phyloP scores from a whole-genome alignment of 768 basidiomycete species.

The Hemileccinum rubropunctum region DNA sequence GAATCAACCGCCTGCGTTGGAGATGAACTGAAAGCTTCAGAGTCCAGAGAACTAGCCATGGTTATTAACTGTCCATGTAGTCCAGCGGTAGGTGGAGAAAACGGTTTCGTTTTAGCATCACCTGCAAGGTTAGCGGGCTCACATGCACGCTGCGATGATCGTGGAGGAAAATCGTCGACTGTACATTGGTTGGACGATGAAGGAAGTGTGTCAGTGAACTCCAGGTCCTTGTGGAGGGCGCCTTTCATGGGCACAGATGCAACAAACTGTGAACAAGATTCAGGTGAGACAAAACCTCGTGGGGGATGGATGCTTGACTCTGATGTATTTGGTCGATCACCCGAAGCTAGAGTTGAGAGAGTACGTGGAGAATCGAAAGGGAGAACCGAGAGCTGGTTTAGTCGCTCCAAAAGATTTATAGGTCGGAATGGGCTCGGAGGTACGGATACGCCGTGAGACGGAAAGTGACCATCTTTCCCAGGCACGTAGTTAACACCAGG shows the following conservation, averaged over 20 bases:
- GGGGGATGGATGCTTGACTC: slow-evolving; percentile 13
- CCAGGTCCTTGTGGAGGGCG: background rate
- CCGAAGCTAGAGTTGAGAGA: background rate
- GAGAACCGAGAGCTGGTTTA: slow-evolving; percentile 18
- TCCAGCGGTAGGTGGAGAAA: background rate
- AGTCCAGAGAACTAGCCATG: background rate
- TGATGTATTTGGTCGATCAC: slow-evolving; percentile 1
- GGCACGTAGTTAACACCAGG: slow-evolving; percentile 14
- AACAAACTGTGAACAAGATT: slow-evolving; percentile 37
- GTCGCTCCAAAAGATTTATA: slow-evolving; percentile 29
- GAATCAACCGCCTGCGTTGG: slow-evolving; percentile 4
- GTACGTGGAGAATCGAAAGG: slow-evolving; percentile 1
- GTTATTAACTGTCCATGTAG: slow-evolving; percentile 3
- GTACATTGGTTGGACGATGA: slow-evolving; percentile 9
- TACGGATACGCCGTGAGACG: slow-evolving; percentile 8
- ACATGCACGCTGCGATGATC: slow-evolving; percentile 18
- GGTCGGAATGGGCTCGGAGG: slow-evolving; percentile 33
- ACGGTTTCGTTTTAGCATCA: slow-evolving; percentile 3
- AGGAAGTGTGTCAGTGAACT: slow-evolving; percentile 1
- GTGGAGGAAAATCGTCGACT: slow-evolving; percentile 24
- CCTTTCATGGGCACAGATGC: slow-evolving; percentile 6
- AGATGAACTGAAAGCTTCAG: background rate
- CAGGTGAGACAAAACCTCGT: slow-evolving; percentile 40
- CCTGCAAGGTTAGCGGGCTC: slow-evolving; percentile 2
- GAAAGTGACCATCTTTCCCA: slow-evolving; percentile 18